Evolutionary conservation across 805 yeast genomes (phyloP), one percentile per base, ranked within the genome.

Genomic region (Yamadazyma paraphyllophila): DNA sequence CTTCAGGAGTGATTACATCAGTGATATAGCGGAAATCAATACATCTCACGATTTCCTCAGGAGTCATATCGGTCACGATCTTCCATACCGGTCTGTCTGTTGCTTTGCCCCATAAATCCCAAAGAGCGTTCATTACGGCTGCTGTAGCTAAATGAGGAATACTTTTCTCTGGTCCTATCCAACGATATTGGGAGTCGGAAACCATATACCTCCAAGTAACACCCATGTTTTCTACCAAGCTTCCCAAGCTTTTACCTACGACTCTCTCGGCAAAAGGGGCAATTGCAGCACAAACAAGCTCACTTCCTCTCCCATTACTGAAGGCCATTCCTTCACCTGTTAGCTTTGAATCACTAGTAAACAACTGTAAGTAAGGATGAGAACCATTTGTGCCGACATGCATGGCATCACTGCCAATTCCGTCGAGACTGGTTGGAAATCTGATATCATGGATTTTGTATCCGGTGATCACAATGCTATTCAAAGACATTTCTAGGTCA

Each of bases 101-200:
- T 1, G 47, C 50, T 49, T 67, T 67, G 16, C 73, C 74, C 74
- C 74, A 71, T 41, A 71, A 51, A 52, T 71, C 76, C 73, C 74
- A 71, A 10, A 71, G 39, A 7, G 70, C 75, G 46, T 71, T 71
- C 42, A 69, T 67, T 5, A 65, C 59, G 12, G 74, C 68, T 11
- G 71, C 72, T 25, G 69, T 58, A 11, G 73, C 75, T 41, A 71
- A 58, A 48, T 70, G 75, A 31, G 66, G 66, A 17, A 66, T 66
- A 15, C 74, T 71, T 48, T 70, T 68, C 48, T 71, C 76, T n/a
- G 75, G 75, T 8, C 75, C 75, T 43, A 71, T 57, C 75, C 76
- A 71, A 44, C 75, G 64, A 48, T 66, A 60, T 49, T 69, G 74
- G 17, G 67, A 59, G 48, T 71, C 75, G 10, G 63, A 53, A 12